A percentile compares a stretch with the other conserved stretches of the same genome.
These are phyloP conservation scores for Hypholoma fasciculare DNA, from an alignment of 768 basidiomycete species.

Conservation along the genomic window DNA sequence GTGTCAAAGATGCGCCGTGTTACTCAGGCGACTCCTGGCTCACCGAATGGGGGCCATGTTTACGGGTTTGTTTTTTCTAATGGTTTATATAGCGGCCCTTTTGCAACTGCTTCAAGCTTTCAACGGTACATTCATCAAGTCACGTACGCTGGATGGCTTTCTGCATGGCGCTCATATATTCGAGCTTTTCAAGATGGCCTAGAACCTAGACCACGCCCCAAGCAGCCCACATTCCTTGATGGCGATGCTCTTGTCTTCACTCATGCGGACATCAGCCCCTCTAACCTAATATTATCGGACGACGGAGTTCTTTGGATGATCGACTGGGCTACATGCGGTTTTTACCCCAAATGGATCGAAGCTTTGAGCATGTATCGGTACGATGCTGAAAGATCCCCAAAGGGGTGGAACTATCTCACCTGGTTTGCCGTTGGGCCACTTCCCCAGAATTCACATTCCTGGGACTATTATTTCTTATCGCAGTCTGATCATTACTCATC, in stretches of 20 bases:
- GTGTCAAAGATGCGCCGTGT: slow-evolving; percentile 22
- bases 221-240: background rate
- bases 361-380: slow-evolving; percentile 8
- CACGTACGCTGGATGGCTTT: background rate
- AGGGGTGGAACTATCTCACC: background rate
- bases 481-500: too few relatives aligned
- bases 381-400: background rate
- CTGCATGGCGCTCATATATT: background rate
- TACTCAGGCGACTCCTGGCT: background rate
- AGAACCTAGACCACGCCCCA: background rate
- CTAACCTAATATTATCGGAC: slow-evolving; percentile 25
- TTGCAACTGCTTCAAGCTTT: background rate
- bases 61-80: background rate
- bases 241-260: slow-evolving; percentile 18
- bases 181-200: background rate
- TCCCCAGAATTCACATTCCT: background rate
- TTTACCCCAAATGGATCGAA: slow-evolving; percentile 29
- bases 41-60: background rate
- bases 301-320: slow-evolving; percentile 29
- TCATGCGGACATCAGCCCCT: slow-evolving; percentile 26
- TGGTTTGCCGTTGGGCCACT: background rate
- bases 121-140: background rate
- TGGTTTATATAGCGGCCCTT: background rate
- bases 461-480: too few relatives aligned
- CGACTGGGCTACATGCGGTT: slow-evolving; percentile 28